Evolutionary conservation across 2,329 filamentous ascomycete species (phyloP).

Genomic region (Monosporascus sp.): DNA sequence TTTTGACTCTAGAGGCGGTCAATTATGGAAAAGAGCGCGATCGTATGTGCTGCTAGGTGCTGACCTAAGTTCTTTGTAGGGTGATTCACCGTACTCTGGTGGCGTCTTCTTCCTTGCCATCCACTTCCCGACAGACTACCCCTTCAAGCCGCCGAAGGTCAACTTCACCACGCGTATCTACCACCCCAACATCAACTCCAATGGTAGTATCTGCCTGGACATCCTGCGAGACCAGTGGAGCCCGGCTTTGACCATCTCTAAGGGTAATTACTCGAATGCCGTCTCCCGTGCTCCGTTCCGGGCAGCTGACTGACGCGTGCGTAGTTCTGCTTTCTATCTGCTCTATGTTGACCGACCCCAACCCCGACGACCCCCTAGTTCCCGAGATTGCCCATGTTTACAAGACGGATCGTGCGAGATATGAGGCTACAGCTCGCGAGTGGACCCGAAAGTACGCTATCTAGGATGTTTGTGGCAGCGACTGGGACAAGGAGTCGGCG

Average conservation of each 20-base stretch:
- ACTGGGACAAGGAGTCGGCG: not conserved
- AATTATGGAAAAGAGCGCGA: not conserved
- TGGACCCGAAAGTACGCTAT: slow-evolving; percentile 99
- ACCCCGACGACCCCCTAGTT: slow-evolving; percentile 97
- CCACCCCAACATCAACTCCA: slow-evolving; percentile 99
- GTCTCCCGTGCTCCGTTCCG: not conserved
- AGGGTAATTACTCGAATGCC: slow-evolving; percentile 57
- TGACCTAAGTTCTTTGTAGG: slow-evolving; percentile 43
- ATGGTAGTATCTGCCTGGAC: slow-evolving; percentile 97
- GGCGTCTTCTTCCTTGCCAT: slow-evolving; percentile 99
- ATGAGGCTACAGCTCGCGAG: slow-evolving; percentile 93
- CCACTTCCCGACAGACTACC: slow-evolving; percentile 99
- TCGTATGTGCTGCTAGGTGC: slow-evolving; percentile 9
- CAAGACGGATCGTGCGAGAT: slow-evolving; percentile 95
- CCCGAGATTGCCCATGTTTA: slow-evolving; percentile 99
- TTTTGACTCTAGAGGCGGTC: too few species aligned
- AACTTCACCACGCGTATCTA: slow-evolving; percentile 99
- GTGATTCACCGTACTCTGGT: slow-evolving; percentile 95
- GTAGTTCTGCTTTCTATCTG: slow-evolving; percentile 95
- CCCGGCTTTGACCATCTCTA: slow-evolving; percentile 94
- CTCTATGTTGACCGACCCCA: slow-evolving; percentile 99
- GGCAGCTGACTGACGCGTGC: slow-evolving; percentile 1
- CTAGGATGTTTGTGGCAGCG: slow-evolving; percentile 35
- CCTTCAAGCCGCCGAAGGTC: slow-evolving; percentile 99
- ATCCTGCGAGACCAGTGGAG: slow-evolving; percentile 99